These are phyloP conservation scores for Neckera pumila DNA, from an alignment of 225 moss, liverwort and hornwort species.

Conservation along the genomic window DNA sequence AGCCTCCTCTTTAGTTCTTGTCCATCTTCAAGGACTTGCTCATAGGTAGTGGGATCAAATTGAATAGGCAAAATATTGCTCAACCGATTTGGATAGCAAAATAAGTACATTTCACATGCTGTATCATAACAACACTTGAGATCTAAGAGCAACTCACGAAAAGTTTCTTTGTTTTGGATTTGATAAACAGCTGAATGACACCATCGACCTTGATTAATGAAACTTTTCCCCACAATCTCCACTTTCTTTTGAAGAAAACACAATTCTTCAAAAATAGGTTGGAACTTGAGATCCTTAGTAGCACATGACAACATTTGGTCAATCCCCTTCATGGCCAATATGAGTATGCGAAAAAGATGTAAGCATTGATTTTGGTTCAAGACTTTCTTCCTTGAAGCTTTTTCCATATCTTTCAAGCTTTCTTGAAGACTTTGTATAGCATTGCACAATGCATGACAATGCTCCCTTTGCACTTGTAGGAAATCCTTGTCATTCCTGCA, in stretches of 20 bases:
- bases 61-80: neutral
- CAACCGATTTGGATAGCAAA: neutral
- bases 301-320: neutral
- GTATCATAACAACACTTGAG: neutral
- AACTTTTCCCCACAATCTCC: neutral
- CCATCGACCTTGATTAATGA: neutral
- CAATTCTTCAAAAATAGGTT: neutral
- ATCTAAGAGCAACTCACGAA: neutral
- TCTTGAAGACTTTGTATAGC: neutral
- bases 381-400: neutral
- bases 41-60: neutral
- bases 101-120: neutral
- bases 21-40: neutral
- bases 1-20: neutral
- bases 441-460: fast-evolving
- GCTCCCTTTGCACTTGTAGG: neutral
- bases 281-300: neutral
- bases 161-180: neutral
- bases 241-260: neutral
- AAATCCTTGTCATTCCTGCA: neutral
- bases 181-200: neutral
- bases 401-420: neutral
- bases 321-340: neutral
- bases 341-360: neutral
- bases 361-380: neutral